Evolutionary conservation across 176 grass and related monocot species (phyloP), one percentile per base, ranked within the genome.

Genomic region (Hordeum marinum): DNA sequence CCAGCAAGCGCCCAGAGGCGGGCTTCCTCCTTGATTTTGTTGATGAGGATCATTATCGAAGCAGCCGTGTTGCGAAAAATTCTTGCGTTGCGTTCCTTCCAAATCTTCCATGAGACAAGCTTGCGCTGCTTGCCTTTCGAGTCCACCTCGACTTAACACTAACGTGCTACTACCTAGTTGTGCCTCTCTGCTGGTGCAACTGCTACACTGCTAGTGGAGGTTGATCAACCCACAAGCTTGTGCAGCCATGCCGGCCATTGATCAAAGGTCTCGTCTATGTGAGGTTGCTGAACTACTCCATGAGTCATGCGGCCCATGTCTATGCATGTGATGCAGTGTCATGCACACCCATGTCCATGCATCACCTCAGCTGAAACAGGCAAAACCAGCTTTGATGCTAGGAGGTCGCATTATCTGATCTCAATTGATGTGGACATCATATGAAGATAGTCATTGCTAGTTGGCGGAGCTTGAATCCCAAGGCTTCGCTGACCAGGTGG

Each of bases 101-200:
- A n/a, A n/a, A n/a, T n/a, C n/a, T n/a, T n/a, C n/a, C n/a, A n/a
- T n/a, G n/a, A n/a, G n/a, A n/a, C n/a, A n/a, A 81, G 81, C 69
- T 65, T 24, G 80, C 63, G 75, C 62, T 85, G 66, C 78, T 39
- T 52, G 83, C 29, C 54, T 42, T 58, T 40, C 34, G 65, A 63
- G 26, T 82, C 42, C 83, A 66, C 79, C 72, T 86, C 78, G 12
- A 63, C 79, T 45, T 80, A 71, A 45, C 76, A 48, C 63, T 24
- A 77, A 45, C 59, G n/a, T 66, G 35, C 17, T 57, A 46, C 29
- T 21, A 68, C 6, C 68, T 68, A 32, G 15, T 68, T 52, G 79
- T 52, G 52, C 63, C 31, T 76, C 86, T 84, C 63, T 31, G 24
- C 14, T 31, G 17, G 71, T 74, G 71, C 24, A 37, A 4, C 64